A percentile compares a stretch with the other conserved stretches of the same genome.
phyloP scores from a whole-genome alignment of 768 basidiomycete species.

The Udeniomyces megalosporus region DNA sequence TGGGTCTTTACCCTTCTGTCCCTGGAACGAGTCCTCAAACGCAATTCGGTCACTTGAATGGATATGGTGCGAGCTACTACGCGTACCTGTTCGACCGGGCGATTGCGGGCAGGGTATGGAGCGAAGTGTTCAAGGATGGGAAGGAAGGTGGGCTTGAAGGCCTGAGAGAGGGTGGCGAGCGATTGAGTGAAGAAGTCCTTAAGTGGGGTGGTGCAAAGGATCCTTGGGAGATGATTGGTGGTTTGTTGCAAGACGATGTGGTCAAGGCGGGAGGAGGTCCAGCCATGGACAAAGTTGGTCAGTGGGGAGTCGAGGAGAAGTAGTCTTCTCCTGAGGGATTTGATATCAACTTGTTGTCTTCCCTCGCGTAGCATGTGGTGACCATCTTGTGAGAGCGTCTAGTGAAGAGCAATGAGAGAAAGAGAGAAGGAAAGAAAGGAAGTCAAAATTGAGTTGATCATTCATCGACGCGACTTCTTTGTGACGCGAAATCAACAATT shows the following conservation, averaged over 20 bases:
- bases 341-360: neutral
- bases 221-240: constrained; percentile 82
- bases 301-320: constrained; percentile 39
- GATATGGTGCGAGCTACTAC: constrained; percentile 96
- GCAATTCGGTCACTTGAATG: constrained; percentile 86
- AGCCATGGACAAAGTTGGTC: constrained; percentile 79
- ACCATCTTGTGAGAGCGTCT: neutral
- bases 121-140: constrained; percentile 41
- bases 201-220: constrained; percentile 75
- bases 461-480: too few species aligned
- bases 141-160: constrained; percentile 4
- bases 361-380: neutral
- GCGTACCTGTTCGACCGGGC: constrained; percentile 93
- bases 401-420: neutral
- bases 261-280: constrained; percentile 55
- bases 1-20: constrained; percentile 70
- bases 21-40: constrained; percentile 82
- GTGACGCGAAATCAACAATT: too few species aligned
- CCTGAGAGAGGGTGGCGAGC: constrained; percentile 54
- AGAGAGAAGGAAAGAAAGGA: neutral
- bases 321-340: neutral
- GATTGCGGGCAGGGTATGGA: constrained; percentile 85
- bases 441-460: too few species aligned
- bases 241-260: constrained; percentile 46
- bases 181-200: constrained; percentile 58